These are phyloP conservation scores for Scheffersomyces titani DNA, from an alignment of 1,139 yeast genomes.

Conservation along the genomic window DNA sequence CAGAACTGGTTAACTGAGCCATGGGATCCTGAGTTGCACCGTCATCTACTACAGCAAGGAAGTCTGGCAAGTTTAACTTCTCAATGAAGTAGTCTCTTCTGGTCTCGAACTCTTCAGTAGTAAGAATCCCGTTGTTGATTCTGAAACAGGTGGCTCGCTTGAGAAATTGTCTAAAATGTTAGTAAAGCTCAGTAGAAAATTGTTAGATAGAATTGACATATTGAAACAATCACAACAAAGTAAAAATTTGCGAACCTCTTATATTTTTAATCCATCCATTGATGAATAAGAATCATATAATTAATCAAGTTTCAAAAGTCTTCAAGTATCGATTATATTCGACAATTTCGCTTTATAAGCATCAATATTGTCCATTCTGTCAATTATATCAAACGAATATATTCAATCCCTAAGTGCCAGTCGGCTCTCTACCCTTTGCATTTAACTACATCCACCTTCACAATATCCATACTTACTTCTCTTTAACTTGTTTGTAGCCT, in stretches of 20 bases:
- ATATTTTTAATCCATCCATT: too few relatives aligned
- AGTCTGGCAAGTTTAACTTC: constrained; percentile 53
- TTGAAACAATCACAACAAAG: not conserved
- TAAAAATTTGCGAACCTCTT: not conserved
- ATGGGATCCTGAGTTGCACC: constrained; percentile 45
- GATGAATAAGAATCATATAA: too few relatives aligned
- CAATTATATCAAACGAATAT: not conserved
- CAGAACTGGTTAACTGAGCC: constrained; percentile 72
- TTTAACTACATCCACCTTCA: not conserved
- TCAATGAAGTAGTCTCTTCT: constrained; percentile 48
- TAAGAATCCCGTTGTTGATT: constrained; percentile 47
- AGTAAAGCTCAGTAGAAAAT: constrained; percentile 1
- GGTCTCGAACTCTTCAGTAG: constrained; percentile 45
- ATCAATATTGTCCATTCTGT: not conserved
- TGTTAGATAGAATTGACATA: not conserved
- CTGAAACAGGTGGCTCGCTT: constrained; percentile 57
- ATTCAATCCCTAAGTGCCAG: not conserved
- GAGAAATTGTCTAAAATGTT: constrained; percentile 45
- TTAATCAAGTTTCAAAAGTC: too few relatives aligned
- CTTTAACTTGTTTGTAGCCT: constrained; percentile 55
- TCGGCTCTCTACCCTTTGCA: not conserved
- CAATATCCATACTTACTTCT: constrained; percentile 42
- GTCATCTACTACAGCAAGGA: constrained; percentile 42
- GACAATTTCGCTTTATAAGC: not conserved
- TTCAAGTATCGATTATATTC: not conserved